phyloP scores from a whole-genome alignment of 352 stramenopile genomes.

The Phytophthora hybrid region DNA sequence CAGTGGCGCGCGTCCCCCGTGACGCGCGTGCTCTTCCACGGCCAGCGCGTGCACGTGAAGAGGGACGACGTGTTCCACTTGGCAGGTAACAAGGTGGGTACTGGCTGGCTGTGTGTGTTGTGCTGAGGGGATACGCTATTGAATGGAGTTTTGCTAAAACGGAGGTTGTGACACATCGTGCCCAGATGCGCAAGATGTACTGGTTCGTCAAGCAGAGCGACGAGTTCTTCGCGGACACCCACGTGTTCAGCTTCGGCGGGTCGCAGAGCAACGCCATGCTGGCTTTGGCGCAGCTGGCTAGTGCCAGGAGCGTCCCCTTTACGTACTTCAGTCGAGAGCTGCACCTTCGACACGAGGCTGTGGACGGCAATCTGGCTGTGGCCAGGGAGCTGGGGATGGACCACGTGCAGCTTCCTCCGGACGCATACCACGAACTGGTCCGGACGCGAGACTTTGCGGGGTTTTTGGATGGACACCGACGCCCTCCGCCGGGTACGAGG shows the following conservation, averaged over 20 bases:
- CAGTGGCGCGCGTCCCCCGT: conserved; percentile 56
- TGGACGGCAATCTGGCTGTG: conserved; percentile 55
- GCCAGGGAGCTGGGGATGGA: conserved; percentile 70
- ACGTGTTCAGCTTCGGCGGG: conserved; percentile 82
- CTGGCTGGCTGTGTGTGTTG: neutral
- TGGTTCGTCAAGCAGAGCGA: conserved; percentile 78
- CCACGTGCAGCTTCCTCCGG: conserved; percentile 56
- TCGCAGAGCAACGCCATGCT: conserved; percentile 91
- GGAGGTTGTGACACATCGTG: conserved; percentile 3
- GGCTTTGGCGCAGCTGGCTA: conserved; percentile 81
- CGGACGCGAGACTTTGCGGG: conserved; percentile 49
- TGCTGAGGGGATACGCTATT: neutral
- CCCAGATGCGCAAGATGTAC: conserved; percentile 86
- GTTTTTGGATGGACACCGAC: conserved; percentile 20
- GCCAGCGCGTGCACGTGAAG: conserved; percentile 83
- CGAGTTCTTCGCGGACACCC: conserved; percentile 58
- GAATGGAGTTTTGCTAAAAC: neutral
- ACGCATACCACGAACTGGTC: conserved; percentile 59
- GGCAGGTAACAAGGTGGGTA: conserved; percentile 82
- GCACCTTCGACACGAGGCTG: conserved; percentile 5
- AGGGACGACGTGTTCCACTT: conserved; percentile 82
- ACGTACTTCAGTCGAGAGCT: conserved; percentile 84
- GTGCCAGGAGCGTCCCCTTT: conserved; percentile 76
- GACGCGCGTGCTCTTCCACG: conserved; percentile 70
- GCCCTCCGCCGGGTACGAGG: conserved; percentile 16